Base-by-base conservation (phyloP, 805 yeast genomes). In the Wilhelminamyces savonicus region DNA sequence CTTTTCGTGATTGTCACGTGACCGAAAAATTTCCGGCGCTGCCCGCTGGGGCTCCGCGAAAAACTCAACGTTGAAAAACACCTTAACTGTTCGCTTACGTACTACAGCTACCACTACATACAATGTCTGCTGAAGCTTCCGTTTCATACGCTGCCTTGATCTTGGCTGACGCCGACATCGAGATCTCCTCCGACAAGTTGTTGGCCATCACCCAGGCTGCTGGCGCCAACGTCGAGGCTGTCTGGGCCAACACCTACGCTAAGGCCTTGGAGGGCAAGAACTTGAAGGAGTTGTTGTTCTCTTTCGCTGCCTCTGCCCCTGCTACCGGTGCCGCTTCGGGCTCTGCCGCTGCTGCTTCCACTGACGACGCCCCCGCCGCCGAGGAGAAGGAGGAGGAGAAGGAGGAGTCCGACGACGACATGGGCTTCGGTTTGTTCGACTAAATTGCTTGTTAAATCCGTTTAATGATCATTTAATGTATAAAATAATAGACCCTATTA, bases 141-240 rank as follows among this genome's bases (percentile, higher is more conserved):
- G 85, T 86, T 62, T 83, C 96, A 54, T 87, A 86, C 83, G 97
- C 98, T 67, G 95, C 97, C 62, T 80, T 90, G 69, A 87, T 90
- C 74, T 78, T 90, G 69, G 95, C 97, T 50, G 98, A 90, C 64
- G 85, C 97, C 59, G 96, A 86, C 59, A 72, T 86, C 60, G 96
- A 88, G 69, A 77, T 92, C 78, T 76, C 95, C 47, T 39, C 92
- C 51, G 90, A 82, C 66, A 85, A 84, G 76, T 72, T 85, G 53
- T 65, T 76, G 57, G 66, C 92, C 47, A 68, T 85, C 62, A 69
- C 85, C 64, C 57, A 69, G 56, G 84, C 94, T 52, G 95, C 95
- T 51, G 83, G 85, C 63, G 78, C 87, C 57, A 68, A 74, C 35
- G 84, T 82, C 57, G 94, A 83, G 39, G 36, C 67, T 57, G 76